phyloP scores from a whole-genome alignment of 768 basidiomycete species.

The Naganishia vishniacii region DNA sequence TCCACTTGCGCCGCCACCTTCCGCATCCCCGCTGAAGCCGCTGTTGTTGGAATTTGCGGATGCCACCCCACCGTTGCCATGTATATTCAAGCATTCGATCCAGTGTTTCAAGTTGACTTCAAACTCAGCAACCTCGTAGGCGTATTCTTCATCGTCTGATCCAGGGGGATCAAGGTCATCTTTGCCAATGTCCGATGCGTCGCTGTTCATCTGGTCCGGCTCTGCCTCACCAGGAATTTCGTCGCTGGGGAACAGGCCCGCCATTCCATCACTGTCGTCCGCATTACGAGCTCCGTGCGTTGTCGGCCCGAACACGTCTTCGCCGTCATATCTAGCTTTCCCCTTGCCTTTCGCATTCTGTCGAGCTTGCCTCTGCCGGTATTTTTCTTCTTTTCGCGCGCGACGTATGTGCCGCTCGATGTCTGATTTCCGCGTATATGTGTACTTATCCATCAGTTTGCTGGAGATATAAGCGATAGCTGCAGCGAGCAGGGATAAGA shows the following conservation, averaged over 20 bases:
- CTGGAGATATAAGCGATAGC: conserved; percentile 76
- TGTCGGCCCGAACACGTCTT: conserved; percentile 4
- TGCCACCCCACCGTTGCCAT: conserved; percentile 62
- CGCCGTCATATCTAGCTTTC: not conserved
- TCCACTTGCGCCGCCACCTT: conserved; percentile 51
- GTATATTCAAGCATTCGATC: conserved; percentile 87
- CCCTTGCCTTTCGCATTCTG: not conserved
- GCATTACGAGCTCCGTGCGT: no score
- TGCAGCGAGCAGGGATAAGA: conserved; percentile 44
- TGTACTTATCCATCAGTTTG: conserved; percentile 73
- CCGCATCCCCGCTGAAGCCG: conserved; percentile 15
- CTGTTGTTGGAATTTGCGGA: conserved; percentile 18
- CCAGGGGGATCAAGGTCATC: conserved; percentile 47
- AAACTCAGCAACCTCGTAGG: conserved; percentile 50
- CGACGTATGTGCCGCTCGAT: conserved; percentile 11
- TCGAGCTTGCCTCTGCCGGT: conserved; percentile 3
- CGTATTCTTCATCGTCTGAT: conserved; percentile 14
- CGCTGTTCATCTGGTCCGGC: conserved; percentile 35
- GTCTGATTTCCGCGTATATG: conserved; percentile 50
- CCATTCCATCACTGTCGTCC: not conserved
- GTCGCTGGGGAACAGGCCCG: no score
- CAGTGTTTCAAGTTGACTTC: conserved; percentile 78
- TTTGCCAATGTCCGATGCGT: conserved; percentile 43
- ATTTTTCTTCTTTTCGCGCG: conserved; percentile 1
- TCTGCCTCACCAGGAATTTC: conserved; percentile 41